phyloP scores from a whole-genome alignment of 1,139 yeast species.

The Protomyces macrosporus region DNA sequence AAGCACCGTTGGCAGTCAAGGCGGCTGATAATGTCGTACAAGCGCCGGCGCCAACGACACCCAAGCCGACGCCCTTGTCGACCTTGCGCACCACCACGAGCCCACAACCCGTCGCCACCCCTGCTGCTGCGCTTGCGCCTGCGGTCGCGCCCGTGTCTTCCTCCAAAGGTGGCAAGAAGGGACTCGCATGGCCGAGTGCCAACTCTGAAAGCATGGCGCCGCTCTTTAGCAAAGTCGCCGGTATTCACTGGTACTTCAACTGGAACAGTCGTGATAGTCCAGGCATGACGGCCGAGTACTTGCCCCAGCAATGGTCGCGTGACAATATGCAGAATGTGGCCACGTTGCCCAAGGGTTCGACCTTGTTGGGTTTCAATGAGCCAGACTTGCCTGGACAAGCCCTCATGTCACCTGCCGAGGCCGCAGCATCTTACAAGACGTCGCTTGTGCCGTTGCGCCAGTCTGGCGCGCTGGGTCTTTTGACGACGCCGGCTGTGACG shows the following conservation, averaged over 20 bases:
- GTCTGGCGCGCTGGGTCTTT: slow-evolving; percentile 15
- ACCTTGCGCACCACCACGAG: neutral
- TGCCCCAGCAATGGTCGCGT: slow-evolving; percentile 20
- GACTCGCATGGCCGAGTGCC: slow-evolving; percentile 14
- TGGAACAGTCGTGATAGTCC: slow-evolving; percentile 20
- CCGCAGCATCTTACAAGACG: slow-evolving; percentile 21
- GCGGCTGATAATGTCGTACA: neutral
- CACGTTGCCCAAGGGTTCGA: slow-evolving; percentile 12
- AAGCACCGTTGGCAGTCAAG: neutral
- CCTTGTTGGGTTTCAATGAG: slow-evolving; percentile 27
- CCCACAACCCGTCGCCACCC: neutral
- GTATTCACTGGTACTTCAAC: slow-evolving; percentile 26
- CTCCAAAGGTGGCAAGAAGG: slow-evolving; percentile 4
- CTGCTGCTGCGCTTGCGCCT: slow-evolving; percentile 2
- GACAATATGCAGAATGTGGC: slow-evolving; percentile 7
- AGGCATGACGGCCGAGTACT: slow-evolving; percentile 5
- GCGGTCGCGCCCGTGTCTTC: neutral
- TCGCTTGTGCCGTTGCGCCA: slow-evolving; percentile 25
- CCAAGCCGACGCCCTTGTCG: neutral
- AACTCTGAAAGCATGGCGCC: slow-evolving; percentile 5
- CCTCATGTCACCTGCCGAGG: slow-evolving; percentile 18
- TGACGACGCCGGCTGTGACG: slow-evolving; percentile 26
- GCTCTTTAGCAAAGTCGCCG: slow-evolving; percentile 1
- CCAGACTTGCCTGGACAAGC: slow-evolving; percentile 24
- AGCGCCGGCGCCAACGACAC: neutral